phyloP scores from a whole-genome alignment of 805 yeast genomes.

The Wilhelminamyces savonicus region DNA sequence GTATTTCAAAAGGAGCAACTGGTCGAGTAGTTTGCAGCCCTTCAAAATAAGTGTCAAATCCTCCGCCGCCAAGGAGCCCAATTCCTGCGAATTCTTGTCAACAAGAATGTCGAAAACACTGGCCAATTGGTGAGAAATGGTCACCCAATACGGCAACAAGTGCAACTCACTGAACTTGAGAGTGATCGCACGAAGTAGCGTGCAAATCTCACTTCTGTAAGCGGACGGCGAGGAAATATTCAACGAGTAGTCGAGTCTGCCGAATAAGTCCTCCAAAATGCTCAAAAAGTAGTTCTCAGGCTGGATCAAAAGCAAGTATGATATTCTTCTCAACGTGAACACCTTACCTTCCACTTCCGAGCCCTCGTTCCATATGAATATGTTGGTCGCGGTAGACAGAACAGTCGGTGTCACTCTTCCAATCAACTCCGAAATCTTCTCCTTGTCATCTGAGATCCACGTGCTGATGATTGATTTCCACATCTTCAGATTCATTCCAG shows the following conservation, averaged over 20 bases:
- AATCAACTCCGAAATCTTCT: constrained; percentile 48
- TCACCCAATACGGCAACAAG: constrained; percentile 63
- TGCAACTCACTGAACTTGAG: constrained; percentile 59
- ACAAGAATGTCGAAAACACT: constrained; percentile 38
- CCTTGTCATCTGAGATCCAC: constrained; percentile 66
- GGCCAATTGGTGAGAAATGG: constrained; percentile 57
- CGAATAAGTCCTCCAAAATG: constrained; percentile 42
- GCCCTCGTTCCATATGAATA: constrained; percentile 66
- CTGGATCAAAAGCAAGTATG: constrained; percentile 57
- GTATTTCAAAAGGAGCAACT: constrained; percentile 55
- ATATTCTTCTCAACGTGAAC: constrained; percentile 52
- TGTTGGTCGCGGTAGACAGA: constrained; percentile 48
- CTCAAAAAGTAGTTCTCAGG: constrained; percentile 52
- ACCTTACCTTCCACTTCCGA: constrained; percentile 53
- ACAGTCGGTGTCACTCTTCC: constrained; percentile 22
- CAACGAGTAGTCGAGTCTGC: constrained; percentile 26
- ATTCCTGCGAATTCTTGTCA: constrained; percentile 15
- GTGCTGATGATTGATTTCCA: constrained; percentile 54
- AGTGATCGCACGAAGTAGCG: constrained; percentile 59
- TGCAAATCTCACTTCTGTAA: constrained; percentile 40
- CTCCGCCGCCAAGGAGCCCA: constrained; percentile 21
- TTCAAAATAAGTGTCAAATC: constrained; percentile 42
- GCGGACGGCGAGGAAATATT: constrained; percentile 24
- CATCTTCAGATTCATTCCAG: too few species aligned
- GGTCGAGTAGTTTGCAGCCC: constrained; percentile 75